Base-by-base conservation (phyloP, 345 rosid species). In the Microthlaspi erraticum region DNA sequence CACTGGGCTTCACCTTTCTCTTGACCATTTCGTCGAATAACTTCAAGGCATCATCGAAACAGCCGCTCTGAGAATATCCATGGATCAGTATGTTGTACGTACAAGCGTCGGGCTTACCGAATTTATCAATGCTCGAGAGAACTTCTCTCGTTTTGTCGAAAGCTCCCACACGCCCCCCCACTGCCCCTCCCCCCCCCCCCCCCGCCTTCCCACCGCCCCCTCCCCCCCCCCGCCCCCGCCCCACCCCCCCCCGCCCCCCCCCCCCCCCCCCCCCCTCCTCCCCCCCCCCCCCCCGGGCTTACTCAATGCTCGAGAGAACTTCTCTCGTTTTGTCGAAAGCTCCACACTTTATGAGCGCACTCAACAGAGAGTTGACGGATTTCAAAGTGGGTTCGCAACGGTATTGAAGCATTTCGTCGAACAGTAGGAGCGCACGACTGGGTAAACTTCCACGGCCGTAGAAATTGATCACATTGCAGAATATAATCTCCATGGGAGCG, bases 21-120 rank as follows among this genome's bases (percentile, higher is more conserved):
- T 65, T 77, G 3, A n/a, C 73, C 96, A 88, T 91, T 79, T 81
- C 91, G 57, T 79, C 86, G 59, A 88, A 86, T 67, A 91, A 51
- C 62, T 65, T 77, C 78, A 77, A 55, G 0, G 92, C 96, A 53
- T 74, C 82, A 65, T 80, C 87, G 6, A 82, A 26, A 60, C 79
- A 48, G 60, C 89, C 80, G 18, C 60, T 62, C 16, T 50, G 43
- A 18, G 75, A 67, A 51, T 74, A 75, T 6, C 80, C n/a, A n/a
- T n/a, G n/a, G n/a, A n/a, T n/a, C n/a, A n/a, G n/a, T n/a, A n/a
- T n/a, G n/a, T n/a, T n/a, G 70, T 77, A 93, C 44, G 92, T 93
- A 55, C 97, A 90, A 39, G 86, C 80, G 73, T 93, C 93, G 3
- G 92, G 86, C 55, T 55, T 60, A 8, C 64, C 81, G 52, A 42